Evolutionary conservation across 2,329 filamentous ascomycete genomes (phyloP).

Genomic region (Trichoderma breve): DNA sequence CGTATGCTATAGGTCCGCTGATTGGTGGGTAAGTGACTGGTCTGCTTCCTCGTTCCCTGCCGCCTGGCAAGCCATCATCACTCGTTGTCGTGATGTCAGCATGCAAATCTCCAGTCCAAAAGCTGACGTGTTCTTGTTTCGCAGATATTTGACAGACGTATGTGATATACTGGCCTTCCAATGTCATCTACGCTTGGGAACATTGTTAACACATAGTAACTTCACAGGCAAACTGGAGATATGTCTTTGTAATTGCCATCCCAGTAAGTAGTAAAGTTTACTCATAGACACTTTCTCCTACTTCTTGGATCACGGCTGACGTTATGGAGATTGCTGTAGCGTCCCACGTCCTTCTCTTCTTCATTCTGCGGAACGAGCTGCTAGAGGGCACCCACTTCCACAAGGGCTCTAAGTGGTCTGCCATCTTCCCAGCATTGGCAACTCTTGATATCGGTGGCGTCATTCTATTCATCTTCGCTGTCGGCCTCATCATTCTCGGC

Average conservation of each 20-base stretch:
- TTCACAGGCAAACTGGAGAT: background rate
- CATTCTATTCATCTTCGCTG: background rate
- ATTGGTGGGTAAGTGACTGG: background rate
- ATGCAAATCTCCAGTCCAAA: background rate
- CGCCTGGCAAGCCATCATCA: background rate
- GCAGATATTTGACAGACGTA: background rate
- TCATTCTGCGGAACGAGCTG: background rate
- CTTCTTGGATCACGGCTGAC: background rate
- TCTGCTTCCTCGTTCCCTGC: background rate
- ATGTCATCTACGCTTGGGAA: background rate
- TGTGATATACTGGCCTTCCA: background rate
- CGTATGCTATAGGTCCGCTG: background rate
- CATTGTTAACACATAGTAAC: background rate
- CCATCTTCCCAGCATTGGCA: background rate
- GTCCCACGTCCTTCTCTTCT: background rate
- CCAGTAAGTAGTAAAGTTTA: background rate
- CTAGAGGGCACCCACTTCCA: background rate
- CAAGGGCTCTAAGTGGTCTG: background rate
- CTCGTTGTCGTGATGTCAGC: background rate
- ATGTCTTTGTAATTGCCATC: background rate
- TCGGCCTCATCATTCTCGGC: background rate
- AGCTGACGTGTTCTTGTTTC: background rate
- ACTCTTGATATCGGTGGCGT: background rate
- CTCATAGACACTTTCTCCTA: background rate
- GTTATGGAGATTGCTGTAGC: background rate